phyloP scores from a whole-genome alignment of 352 stramenopile genomes.

The Phytopythium sindhum region DNA sequence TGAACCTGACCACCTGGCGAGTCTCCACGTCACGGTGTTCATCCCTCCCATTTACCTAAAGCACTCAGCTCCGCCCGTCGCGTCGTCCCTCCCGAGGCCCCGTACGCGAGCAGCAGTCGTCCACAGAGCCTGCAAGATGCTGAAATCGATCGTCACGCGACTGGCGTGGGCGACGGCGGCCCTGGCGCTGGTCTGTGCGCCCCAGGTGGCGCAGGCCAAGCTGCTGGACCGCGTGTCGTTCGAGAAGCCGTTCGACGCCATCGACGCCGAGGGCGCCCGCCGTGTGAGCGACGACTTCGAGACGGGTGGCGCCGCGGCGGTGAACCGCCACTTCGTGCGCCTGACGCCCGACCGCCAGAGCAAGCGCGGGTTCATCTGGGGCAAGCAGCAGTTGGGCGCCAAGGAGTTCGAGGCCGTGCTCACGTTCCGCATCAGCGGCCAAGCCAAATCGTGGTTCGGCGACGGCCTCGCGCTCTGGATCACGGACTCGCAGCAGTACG shows the following conservation, averaged over 20 bases:
- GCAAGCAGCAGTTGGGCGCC: constrained; percentile 50
- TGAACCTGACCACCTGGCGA: not conserved
- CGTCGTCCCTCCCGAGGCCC: not conserved
- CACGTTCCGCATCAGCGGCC: constrained; percentile 83
- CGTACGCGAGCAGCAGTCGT: not conserved
- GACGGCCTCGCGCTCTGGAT: constrained; percentile 82
- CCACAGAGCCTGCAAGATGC: not conserved
- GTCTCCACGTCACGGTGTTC: constrained; percentile 1
- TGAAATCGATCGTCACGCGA: not conserved
- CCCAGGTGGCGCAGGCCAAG: constrained; percentile 24
- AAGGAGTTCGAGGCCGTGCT: constrained; percentile 75
- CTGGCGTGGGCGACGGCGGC: constrained; percentile 8
- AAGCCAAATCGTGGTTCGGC: constrained; percentile 70
- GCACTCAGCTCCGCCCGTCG: too few relatives aligned
- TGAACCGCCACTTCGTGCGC: constrained; percentile 82
- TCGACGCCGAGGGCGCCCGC: constrained; percentile 55
- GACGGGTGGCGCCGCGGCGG: constrained; percentile 53
- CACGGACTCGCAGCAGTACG: constrained; percentile 47
- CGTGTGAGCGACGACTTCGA: constrained; percentile 53
- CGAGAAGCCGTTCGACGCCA: constrained; percentile 77
- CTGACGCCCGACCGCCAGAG: constrained; percentile 79
- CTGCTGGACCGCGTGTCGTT: constrained; percentile 59
- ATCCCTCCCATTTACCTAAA: too few relatives aligned
- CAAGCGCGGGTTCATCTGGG: constrained; percentile 74
- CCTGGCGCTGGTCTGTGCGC: constrained; percentile 15